A percentile compares a stretch with the other conserved stretches of the same genome.
Conservation (phyloP, 108 stramenopile species). For the Cyclotella choctawhatcheeana region DNA sequence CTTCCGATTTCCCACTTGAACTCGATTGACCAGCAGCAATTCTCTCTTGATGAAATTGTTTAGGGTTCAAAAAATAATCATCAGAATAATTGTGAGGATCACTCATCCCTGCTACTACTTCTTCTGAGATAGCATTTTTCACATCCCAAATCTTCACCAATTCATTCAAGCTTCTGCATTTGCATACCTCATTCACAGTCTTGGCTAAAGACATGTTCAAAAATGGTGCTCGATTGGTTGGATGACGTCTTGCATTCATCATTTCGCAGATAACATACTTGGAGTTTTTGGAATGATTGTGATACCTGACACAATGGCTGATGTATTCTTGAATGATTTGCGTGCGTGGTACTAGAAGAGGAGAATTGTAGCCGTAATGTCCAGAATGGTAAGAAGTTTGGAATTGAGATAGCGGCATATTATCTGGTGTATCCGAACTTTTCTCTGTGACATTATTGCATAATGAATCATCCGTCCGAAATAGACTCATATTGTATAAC, state of each 20-base stretch:
- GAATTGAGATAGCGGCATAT: conserved; percentile 31
- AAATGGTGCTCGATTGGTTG: conserved; percentile 53
- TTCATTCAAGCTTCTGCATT: conserved; percentile 63
- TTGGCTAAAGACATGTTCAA: conserved; percentile 62
- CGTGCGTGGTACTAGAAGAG: conserved; percentile 71
- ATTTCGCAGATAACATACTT: conserved; percentile 97
- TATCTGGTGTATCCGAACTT: conserved; percentile 3
- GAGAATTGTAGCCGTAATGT: conserved; percentile 57
- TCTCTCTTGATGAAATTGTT: conserved; percentile 37
- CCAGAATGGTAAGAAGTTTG: conserved; percentile 37
- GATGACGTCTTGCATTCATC: conserved; percentile 86
- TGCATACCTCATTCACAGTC: conserved; percentile 71
- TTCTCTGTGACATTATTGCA: not conserved
- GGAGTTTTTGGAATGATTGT: conserved; percentile 85
- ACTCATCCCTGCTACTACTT: conserved; percentile 2
- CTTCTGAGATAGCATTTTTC: conserved; percentile 10
- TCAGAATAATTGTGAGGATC: conserved; percentile 54
- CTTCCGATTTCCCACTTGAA: not conserved
- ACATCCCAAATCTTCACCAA: conserved; percentile 82
- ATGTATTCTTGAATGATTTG: conserved; percentile 90
- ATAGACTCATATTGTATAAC: conserved; percentile 88
- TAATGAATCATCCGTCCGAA: conserved; percentile 36
- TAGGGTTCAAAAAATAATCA: conserved; percentile 55
- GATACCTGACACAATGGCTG: conserved; percentile 70
- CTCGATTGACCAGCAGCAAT: too few relatives aligned